Base-by-base conservation (phyloP, 1,284 basidiomycete genomes). In the Pseudozyma sp. region DNA sequence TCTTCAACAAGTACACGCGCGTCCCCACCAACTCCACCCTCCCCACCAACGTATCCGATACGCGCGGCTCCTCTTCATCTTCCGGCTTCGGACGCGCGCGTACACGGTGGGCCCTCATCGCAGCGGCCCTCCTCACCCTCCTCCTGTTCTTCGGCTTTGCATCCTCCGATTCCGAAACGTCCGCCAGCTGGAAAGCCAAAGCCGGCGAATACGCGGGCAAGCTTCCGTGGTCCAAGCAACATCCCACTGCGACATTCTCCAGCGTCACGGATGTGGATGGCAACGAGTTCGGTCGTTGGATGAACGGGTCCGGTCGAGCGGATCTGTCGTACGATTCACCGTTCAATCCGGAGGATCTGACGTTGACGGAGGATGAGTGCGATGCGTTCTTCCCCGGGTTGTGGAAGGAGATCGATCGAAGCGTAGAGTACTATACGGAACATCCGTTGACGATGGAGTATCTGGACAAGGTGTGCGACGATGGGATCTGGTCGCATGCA, bases 271-370 rank as follows among this genome's bases (percentile, higher is more conserved):
- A 70, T 17, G 65, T 65, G n/a, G 37, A 44, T 17, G 74, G 73
- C 7, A 35, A 59, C 40, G 75, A 71, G 49, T 69, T 75, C 19
- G 29, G 52, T 5, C 71, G 62, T 2, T 80, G 72, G 75, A 24
- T 72, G 48, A 68, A 73, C 29, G 78, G 69, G 2, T 70, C 70
- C 13, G 69, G 73, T 5, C 51, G 77, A 1, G 24, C 49, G 0
- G 43, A 68, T 31, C 59, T 81, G 33, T 39, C 39, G 19, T 81
- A 81, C 60, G 58, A 77, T 40, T 68, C 71, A n/a, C 69, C 72
- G 9, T 81, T 82, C 71, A 81, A 81, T 43, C 77, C 66, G 4
- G 80, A 82, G 52, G 79, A 82, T 43, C 54, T 81, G 33, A 79
- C 79, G 4, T 43, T 82, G 42, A 78, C 78, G 8, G 77, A 80